Conservation (phyloP, 1,139 yeast genomes). For the Candida mesenterica region DNA sequence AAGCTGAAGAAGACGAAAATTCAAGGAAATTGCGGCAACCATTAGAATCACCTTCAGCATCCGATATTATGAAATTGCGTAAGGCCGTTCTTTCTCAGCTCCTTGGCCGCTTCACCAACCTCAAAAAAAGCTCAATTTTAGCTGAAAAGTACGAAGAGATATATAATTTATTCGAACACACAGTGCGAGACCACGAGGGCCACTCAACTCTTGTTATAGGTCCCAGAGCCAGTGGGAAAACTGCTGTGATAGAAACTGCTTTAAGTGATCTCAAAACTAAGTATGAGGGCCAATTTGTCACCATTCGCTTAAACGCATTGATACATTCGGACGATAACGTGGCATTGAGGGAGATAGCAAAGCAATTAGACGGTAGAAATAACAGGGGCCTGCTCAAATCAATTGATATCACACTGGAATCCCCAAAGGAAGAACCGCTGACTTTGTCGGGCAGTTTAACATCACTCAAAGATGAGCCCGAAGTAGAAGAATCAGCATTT, state of each 20-base stretch:
- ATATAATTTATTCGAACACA: slow-evolving; percentile 57
- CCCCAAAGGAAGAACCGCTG: too few species aligned
- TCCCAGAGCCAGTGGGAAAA: slow-evolving; percentile 76
- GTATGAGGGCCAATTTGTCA: slow-evolving; percentile 51
- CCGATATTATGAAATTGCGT: slow-evolving; percentile 11
- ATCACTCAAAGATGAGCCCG: too few species aligned
- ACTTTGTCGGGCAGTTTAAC: too few species aligned
- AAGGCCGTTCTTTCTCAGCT: slow-evolving; percentile 21
- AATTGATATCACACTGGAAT: too few species aligned
- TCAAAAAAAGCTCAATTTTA: slow-evolving; percentile 21
- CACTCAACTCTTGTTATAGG: slow-evolving; percentile 82
- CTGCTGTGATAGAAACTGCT: slow-evolving; percentile 60
- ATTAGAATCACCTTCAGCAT: too few species aligned
- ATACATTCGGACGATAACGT: slow-evolving; percentile 72
- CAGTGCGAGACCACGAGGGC: slow-evolving; percentile 70
- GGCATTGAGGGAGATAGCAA: slow-evolving; percentile 83
- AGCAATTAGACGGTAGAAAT: slow-evolving; percentile 61
- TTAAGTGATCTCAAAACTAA: slow-evolving; percentile 42
- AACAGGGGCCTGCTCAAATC: slow-evolving; percentile 2
- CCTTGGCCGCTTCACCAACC: slow-evolving; percentile 17
- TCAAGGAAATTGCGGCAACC: too few species aligned
- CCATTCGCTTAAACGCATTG: slow-evolving; percentile 65
- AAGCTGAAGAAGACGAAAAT: background rate
- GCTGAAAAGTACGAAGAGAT: slow-evolving; percentile 46
- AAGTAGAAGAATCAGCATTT: slow-evolving; percentile 13